Evolutionary conservation across 2,329 filamentous ascomycete species (phyloP), one percentile per base, ranked within the genome.

Genomic region (Chaetothyriales sp.): DNA sequence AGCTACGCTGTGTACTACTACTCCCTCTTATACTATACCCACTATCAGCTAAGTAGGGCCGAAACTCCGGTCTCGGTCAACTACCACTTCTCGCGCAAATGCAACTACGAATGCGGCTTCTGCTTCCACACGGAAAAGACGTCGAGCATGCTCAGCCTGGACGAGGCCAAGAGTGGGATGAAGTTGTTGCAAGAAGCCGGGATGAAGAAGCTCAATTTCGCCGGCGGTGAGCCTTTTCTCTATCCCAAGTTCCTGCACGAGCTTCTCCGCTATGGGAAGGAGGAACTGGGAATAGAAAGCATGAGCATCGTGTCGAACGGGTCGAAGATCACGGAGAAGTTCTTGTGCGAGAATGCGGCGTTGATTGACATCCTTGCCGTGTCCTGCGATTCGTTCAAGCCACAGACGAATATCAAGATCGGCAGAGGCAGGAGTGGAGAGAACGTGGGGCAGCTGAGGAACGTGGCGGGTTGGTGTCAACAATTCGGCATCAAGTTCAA

Each of bases 51-150:
- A n/a, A 47, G 40, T 1, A 47, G 47, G 43, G n/a, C n/a, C n/a
- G n/a, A 43, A 43, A 25, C 52, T 53, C 67, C 69, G 13, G 54
- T 74, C 37, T 72, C 70, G 0, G 72, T 76, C 44, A 76, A 75
- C 58, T 75, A 72, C 57, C 65, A 68, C 58, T 71, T 71, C 56
- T 68, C 69, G 0, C 65, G 73, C n/a, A 66, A 69, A 60, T 75
- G 73, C 61, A 76, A 75, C 63, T 68, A 70, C 22, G 61, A 60
- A 5, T 78, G 75, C 60, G 71, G 68, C 7, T 79, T 79, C 64
- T 80, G 76, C 62, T 79, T 80, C 65, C 75, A 79, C 61, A 79
- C 75, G 1, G 74, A 70, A 5, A 77, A 67, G 37, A 69, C 69
- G 1, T 75, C 71, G 2, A 63, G 73, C 59, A 67, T 73, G 2